These are phyloP conservation scores for Wickerhamiella nectarea DNA, from an alignment of 805 yeast genomes.

Conservation along the genomic window DNA sequence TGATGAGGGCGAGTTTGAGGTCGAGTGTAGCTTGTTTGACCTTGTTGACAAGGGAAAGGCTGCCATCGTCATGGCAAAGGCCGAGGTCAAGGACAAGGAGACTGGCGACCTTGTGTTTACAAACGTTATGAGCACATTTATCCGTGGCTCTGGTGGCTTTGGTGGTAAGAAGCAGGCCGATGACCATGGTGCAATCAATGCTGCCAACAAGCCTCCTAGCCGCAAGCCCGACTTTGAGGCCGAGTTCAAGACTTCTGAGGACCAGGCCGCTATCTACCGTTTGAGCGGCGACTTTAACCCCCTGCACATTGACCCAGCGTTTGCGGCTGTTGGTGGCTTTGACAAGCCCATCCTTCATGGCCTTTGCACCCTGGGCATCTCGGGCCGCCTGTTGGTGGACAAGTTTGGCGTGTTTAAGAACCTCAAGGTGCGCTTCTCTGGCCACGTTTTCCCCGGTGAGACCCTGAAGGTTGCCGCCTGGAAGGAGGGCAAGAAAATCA, in stretches of 20 bases:
- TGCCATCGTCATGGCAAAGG: slow-evolving; percentile 60
- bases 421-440: slow-evolving; percentile 80
- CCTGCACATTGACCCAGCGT: slow-evolving; percentile 80
- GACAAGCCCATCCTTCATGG: slow-evolving; percentile 86
- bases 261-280: slow-evolving; percentile 83
- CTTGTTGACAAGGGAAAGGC: slow-evolving; percentile 77
- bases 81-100: slow-evolving; percentile 53
- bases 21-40: slow-evolving; percentile 55
- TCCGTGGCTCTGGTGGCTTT: slow-evolving; percentile 54
- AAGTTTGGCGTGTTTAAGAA: slow-evolving; percentile 71
- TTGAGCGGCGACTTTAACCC: slow-evolving; percentile 92
- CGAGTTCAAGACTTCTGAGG: slow-evolving; percentile 43
- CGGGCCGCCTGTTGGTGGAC: slow-evolving; percentile 62
- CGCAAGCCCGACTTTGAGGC: slow-evolving; percentile 52
- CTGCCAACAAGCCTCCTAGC: slow-evolving; percentile 48
- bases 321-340: slow-evolving; percentile 81
- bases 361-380: slow-evolving; percentile 71
- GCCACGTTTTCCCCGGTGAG: slow-evolving; percentile 92
- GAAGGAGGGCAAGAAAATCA: slow-evolving; percentile 58
- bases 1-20: slow-evolving; percentile 46
- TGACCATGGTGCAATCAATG: slow-evolving; percentile 47
- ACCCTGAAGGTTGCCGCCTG: slow-evolving; percentile 68
- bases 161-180: slow-evolving; percentile 39
- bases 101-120: slow-evolving; percentile 61
- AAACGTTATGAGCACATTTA: slow-evolving; percentile 73